Evolutionary conservation across 2,329 filamentous ascomycete species (phyloP).

Genomic region (Aplosporella prunicola): DNA sequence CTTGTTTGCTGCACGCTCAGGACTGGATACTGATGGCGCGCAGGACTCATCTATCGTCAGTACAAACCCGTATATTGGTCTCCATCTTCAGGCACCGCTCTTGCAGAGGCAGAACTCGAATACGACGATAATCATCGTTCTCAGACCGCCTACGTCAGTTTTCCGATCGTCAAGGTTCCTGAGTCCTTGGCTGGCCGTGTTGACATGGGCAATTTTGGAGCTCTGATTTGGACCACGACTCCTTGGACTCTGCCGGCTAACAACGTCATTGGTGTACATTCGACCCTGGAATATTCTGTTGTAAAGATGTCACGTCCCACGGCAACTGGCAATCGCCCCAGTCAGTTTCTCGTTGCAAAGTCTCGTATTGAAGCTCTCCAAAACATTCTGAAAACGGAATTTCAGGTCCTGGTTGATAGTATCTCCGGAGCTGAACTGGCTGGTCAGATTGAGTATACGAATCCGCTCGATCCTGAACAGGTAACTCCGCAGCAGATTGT

Average conservation of each 20-base stretch:
- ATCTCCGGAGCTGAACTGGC: constrained; percentile 58
- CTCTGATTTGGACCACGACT: constrained; percentile 97
- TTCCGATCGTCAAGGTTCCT: constrained; percentile 50
- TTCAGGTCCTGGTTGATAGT: constrained; percentile 43
- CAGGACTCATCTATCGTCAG: constrained; percentile 63
- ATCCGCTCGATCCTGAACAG: constrained; percentile 54
- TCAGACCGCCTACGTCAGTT: constrained; percentile 67
- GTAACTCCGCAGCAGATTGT: constrained; percentile 60
- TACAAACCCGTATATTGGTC: constrained; percentile 85
- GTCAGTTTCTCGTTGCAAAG: constrained; percentile 60
- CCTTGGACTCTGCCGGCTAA: constrained; percentile 97
- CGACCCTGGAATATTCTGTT: constrained; percentile 63
- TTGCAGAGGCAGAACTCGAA: constrained; percentile 78
- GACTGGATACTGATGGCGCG: not conserved
- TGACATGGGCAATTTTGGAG: constrained; percentile 44
- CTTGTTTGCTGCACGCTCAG: not conserved
- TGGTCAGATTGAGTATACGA: constrained; percentile 39
- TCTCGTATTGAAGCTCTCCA: constrained; percentile 52
- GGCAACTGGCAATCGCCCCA: constrained; percentile 15
- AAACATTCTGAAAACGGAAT: constrained; percentile 21
- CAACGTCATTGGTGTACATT: constrained; percentile 72
- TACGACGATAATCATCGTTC: constrained; percentile 69
- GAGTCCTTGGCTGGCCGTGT: constrained; percentile 26
- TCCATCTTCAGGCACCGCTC: constrained; percentile 64
- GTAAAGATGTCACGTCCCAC: constrained; percentile 35